These are phyloP conservation scores for Solanum hybrid DNA, from an alignment of 305 asterid genomes.

Conservation along the genomic window DNA sequence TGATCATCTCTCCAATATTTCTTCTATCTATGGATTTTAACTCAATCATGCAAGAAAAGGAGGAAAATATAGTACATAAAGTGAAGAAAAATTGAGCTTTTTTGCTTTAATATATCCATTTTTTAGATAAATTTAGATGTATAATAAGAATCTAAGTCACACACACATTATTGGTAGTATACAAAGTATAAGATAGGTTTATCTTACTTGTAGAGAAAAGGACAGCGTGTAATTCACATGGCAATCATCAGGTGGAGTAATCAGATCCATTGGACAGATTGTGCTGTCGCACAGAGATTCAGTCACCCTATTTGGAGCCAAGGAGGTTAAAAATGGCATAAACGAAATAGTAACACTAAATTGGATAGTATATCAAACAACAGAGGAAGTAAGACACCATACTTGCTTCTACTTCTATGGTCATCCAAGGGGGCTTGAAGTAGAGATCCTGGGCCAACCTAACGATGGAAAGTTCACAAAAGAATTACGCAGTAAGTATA, in stretches of 20 bases:
- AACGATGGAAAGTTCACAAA: constrained; percentile 14
- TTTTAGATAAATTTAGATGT: not conserved
- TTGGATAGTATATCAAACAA: constrained; percentile 5
- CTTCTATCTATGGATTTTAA: not conserved
- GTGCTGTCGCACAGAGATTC: constrained; percentile 78
- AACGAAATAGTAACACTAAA: constrained; percentile 6
- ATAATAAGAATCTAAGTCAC: not conserved
- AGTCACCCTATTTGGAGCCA: constrained; percentile 51
- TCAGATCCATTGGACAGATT: constrained; percentile 80
- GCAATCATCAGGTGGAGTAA: constrained; percentile 94
- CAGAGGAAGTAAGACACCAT: constrained; percentile 14
- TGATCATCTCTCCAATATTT: not conserved
- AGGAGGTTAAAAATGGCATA: constrained; percentile 16
- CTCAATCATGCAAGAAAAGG: not conserved
- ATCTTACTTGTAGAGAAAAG: constrained; percentile 86
- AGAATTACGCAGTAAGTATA: constrained; percentile 12
- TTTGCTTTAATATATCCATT: not conserved
- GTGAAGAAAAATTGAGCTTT: not conserved
- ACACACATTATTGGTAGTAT: constrained; percentile 1
- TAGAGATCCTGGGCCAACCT: constrained; percentile 96
- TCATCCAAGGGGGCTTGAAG: constrained; percentile 95
- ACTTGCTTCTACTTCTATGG: constrained; percentile 69
- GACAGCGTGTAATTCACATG: constrained; percentile 91
- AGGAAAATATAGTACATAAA: not conserved
- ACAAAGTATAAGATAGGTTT: constrained; percentile 10